Base-by-base conservation (phyloP, 352 stramenopile genomes). In the Phytopythium montanum region DNA sequence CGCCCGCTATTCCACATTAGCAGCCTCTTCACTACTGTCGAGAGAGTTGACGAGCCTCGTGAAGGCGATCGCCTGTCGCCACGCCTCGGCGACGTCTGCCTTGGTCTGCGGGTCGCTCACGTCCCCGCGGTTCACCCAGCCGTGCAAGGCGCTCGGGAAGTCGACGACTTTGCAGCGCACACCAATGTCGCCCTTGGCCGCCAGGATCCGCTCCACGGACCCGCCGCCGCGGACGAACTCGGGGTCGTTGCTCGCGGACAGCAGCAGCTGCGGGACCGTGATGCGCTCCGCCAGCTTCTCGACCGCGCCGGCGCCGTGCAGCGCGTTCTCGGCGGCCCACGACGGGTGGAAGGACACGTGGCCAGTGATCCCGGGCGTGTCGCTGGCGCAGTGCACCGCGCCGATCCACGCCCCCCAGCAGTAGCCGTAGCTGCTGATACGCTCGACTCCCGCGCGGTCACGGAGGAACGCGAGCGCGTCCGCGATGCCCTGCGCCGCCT, bases 91-190 rank as follows among this genome's bases (percentile, higher is more conserved):
- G 18, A 84, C 68, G 6, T 50, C 60, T 16, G 31, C 46, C 23
- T 69, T 62, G 10, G 68, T 38, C 7, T 28, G 38, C 2, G 61
- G 39, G 39, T 80, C 62, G 10, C 58, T 29, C 21, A 79, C 16
- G 48, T 82, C 73, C 28, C 67, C 73, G 39, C 73, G 70, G 57
- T 76, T 71, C 34, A 79, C 70, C 73, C 73, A 82, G 33, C 73
- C 73, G 54, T 83, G 70, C n/a, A 66, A 53, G 59, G 66, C 67
- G 25, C 67, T 42, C 13, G 63, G 55, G 45, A 76, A 83, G 45
- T 75, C 58, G 51, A 72, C 28, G 2, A 72, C 64, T 5, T 53
- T n/a, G 61, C 66, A 45, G 10, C 38, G 26, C 29, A n/a, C 36
- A 7, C 2, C 44, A 10, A 54, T 49, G 41, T 19, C n/a, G 2